These are phyloP conservation scores for Dioscorea cayenensis DNA, from an alignment of 116 monocot genomes.

Conservation along the genomic window DNA sequence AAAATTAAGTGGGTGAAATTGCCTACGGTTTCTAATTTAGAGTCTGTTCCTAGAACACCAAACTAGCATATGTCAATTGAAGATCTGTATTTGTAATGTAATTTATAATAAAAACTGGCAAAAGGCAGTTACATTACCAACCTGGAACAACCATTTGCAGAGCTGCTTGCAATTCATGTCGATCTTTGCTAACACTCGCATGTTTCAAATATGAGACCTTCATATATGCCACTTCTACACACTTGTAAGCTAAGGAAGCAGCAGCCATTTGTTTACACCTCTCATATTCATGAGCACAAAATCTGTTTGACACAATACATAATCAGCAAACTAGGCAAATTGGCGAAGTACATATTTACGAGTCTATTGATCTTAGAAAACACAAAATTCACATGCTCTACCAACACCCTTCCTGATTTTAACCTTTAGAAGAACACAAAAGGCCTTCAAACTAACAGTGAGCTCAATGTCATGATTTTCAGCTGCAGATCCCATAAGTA, in stretches of 20 bases:
- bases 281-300: constrained; percentile 81
- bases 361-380: no score
- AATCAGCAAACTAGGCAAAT: background rate
- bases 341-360: background rate
- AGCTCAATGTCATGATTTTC: no score
- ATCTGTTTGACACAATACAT: constrained; percentile 29
- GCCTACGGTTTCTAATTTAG: no score
- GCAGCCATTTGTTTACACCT: constrained; percentile 76
- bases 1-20: no score
- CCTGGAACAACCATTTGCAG: constrained; percentile 42
- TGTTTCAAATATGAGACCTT: constrained; percentile 79
- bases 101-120: background rate
- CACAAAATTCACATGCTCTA: no score
- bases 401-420: no score
- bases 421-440: no score
- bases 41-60: no score
- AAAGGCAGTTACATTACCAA: constrained; percentile 5
- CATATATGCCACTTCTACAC: constrained; percentile 92
- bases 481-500: no score
- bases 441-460: no score
- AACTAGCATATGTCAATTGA: no score
- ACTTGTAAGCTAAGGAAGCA: constrained; percentile 91
- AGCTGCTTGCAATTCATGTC: constrained; percentile 53
- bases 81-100: no score
- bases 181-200: constrained; percentile 63